Evolutionary conservation across 495 filamentous ascomycete genomes (phyloP).

Genomic region (Penicillium lagena): DNA sequence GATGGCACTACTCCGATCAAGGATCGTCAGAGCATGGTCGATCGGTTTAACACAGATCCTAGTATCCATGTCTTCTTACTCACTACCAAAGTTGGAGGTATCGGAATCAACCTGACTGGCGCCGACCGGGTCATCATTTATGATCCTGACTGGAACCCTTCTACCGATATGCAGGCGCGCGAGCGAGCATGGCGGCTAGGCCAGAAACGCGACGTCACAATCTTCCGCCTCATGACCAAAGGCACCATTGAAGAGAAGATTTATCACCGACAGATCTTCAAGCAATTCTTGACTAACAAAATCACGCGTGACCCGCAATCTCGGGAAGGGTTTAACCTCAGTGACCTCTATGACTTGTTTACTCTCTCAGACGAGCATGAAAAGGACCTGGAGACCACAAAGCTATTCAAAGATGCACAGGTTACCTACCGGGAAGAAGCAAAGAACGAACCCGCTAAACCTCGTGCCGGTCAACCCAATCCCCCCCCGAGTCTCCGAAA

Average conservation of each 20-base stretch:
- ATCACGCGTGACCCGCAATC: conserved; percentile 90
- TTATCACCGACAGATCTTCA: conserved; percentile 96
- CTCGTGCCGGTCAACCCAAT: conserved; percentile 8
- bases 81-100: conserved; percentile 89
- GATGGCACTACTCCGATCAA: conserved; percentile 84
- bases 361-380: conserved; percentile 64
- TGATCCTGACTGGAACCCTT: conserved; percentile 97
- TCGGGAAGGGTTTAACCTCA: conserved; percentile 74
- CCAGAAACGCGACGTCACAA: conserved; percentile 87
- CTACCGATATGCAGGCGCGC: conserved; percentile 88
- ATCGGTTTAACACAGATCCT: conserved; percentile 80
- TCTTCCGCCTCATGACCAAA: conserved; percentile 93
- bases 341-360: conserved; percentile 87
- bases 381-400: conserved; percentile 71
- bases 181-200: conserved; percentile 94
- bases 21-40: conserved; percentile 74
- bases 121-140: conserved; percentile 95
- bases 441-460: conserved; percentile 4
- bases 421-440: conserved; percentile 49
- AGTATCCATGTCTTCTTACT: conserved; percentile 83
- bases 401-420: conserved; percentile 77
- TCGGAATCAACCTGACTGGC: conserved; percentile 90
- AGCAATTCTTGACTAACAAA: conserved; percentile 92
- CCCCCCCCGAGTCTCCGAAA: conserved; percentile 8
- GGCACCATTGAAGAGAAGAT: conserved; percentile 99